Conservation (phyloP, 1,139 yeast genomes). For the Kazachstania sp. region DNA sequence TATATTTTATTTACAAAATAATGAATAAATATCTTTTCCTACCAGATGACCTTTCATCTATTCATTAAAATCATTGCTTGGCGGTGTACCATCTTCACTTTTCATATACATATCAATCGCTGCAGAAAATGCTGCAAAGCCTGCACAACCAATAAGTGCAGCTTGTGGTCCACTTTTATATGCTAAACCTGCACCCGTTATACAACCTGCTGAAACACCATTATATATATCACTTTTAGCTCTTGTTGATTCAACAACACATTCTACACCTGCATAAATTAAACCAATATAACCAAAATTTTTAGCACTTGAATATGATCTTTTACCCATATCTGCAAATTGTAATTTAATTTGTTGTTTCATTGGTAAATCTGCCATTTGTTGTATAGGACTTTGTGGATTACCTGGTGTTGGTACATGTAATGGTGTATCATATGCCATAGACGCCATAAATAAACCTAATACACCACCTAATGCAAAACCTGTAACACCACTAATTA, state of each 20-base stretch:
- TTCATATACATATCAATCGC: conserved; percentile 89
- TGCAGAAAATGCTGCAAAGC: conserved; percentile 92
- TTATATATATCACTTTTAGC: conserved; percentile 92
- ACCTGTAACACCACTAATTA: conserved; percentile 88
- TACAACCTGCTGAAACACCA: conserved; percentile 88
- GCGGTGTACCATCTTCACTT: conserved; percentile 80
- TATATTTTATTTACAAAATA: background rate
- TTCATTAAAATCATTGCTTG: conserved; percentile 81
- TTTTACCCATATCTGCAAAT: conserved; percentile 82
- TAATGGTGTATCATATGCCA: conserved; percentile 38
- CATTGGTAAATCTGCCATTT: conserved; percentile 76
- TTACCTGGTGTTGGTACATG: conserved; percentile 36
- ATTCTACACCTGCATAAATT: conserved; percentile 91
- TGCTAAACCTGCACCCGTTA: conserved; percentile 94
- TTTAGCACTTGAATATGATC: conserved; percentile 82
- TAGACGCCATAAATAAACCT: conserved; percentile 93
- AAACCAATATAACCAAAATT: conserved; percentile 93
- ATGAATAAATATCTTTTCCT: background rate
- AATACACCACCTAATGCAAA: conserved; percentile 93
- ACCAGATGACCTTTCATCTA: conserved; percentile 19
- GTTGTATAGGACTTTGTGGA: conserved; percentile 31
- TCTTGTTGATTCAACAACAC: conserved; percentile 65
- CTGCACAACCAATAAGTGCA: conserved; percentile 88
- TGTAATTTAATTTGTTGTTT: conserved; percentile 89
- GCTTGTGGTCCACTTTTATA: conserved; percentile 91